phyloP scores from a whole-genome alignment of 208 protist genomes.

The Wallacemonas rigidus region DNA sequence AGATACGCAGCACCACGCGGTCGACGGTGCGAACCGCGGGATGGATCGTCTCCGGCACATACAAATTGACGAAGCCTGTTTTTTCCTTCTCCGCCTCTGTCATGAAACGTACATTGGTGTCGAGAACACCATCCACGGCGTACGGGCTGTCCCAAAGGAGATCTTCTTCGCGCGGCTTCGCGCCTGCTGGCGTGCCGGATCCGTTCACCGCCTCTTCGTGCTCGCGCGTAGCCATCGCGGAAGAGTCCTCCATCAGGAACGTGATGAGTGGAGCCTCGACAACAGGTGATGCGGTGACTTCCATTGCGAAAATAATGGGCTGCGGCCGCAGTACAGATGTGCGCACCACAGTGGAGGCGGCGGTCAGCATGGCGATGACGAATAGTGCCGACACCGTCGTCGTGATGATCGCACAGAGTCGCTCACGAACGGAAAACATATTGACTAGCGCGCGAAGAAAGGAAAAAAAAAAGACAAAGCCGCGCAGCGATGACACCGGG shows the following conservation, averaged over 20 bases:
- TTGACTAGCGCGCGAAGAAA: neutral
- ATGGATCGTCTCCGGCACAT: neutral
- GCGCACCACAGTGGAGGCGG: constrained; percentile 40
- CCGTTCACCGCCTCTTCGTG: too few species aligned
- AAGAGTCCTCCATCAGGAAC: neutral
- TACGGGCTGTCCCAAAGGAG: neutral
- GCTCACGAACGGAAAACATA: constrained; percentile 57
- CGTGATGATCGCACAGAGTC: constrained; percentile 43
- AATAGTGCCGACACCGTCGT: constrained; percentile 33
- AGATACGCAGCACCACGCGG: constrained; percentile 38
- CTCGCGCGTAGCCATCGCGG: too few species aligned
- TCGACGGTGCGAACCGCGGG: constrained; percentile 28
- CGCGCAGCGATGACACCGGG: too few species aligned
- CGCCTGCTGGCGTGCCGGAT: too few species aligned
- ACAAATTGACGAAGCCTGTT: too few species aligned
- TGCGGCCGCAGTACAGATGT: constrained; percentile 19
- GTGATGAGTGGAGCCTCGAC: neutral
- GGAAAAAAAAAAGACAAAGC: neutral
- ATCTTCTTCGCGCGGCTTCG: neutral
- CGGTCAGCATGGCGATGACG: constrained; percentile 33
- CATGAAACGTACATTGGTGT: constrained; percentile 8
- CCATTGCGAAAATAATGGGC: constrained; percentile 29
- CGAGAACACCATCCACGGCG: neutral
- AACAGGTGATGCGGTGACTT: constrained; percentile 10
- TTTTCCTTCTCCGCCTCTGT: neutral